These are phyloP conservation scores for Schwanniomyces yamadae DNA, from an alignment of 805 yeast species.

Conservation along the genomic window DNA sequence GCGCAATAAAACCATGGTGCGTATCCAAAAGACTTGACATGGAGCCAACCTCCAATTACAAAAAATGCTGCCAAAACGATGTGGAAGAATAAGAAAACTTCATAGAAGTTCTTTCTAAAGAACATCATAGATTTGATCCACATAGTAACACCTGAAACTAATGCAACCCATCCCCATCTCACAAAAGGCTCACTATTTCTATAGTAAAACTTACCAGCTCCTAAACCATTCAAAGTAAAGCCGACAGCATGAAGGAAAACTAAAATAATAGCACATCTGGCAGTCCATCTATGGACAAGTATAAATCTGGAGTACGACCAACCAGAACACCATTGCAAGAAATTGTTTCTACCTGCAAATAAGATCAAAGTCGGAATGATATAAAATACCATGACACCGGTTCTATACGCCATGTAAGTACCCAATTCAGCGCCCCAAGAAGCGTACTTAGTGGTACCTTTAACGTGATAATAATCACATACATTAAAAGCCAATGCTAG, in stretches of 20 bases:
- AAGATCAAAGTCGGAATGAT: slow-evolving; percentile 52
- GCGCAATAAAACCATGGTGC: slow-evolving; percentile 29
- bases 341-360: slow-evolving; percentile 64
- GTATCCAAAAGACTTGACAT: slow-evolving; percentile 36
- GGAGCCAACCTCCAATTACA: slow-evolving; percentile 48
- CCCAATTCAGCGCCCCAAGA: slow-evolving; percentile 17
- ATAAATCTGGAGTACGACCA: slow-evolving; percentile 49
- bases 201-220: slow-evolving; percentile 9
- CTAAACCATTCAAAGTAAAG: slow-evolving; percentile 19
- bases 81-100: slow-evolving; percentile 33
- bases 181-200: slow-evolving; percentile 20
- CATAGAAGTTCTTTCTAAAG: slow-evolving; percentile 38
- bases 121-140: slow-evolving; percentile 31
- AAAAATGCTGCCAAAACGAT: slow-evolving; percentile 35
- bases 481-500: slow-evolving; percentile 17
- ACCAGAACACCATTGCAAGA: slow-evolving; percentile 58
- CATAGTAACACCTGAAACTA: slow-evolving; percentile 32
- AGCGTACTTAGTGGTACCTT: slow-evolving; percentile 26
- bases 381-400: slow-evolving; percentile 49
- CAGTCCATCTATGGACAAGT: slow-evolving; percentile 46
- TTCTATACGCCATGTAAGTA: slow-evolving; percentile 47
- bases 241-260: slow-evolving; percentile 31
- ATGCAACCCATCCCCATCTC: slow-evolving; percentile 37
- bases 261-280: slow-evolving; percentile 29
- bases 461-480: slow-evolving; percentile 16